Conservation (phyloP, 176 grass and related monocot species). For the Aegilops speltoides region DNA sequence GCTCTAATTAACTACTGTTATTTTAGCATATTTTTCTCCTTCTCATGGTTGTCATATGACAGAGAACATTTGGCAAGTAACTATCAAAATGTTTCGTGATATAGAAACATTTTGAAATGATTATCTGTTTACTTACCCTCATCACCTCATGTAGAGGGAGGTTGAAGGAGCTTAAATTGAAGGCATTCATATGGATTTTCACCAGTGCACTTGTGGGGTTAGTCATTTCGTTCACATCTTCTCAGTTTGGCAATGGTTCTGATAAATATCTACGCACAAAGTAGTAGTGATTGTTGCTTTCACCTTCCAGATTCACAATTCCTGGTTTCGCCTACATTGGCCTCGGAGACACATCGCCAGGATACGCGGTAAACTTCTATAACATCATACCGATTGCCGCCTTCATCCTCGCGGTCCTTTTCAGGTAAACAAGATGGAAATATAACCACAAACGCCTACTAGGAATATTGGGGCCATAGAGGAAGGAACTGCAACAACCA, state of each 20-base stretch:
- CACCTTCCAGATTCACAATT: constrained; percentile 29
- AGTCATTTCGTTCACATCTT: background rate
- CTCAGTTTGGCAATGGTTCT: background rate
- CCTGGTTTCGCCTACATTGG: constrained; percentile 48
- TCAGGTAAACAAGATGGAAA: constrained; percentile 22
- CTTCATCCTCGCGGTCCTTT: constrained; percentile 42
- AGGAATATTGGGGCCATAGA: background rate
- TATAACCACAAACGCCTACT: background rate
- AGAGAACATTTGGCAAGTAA: background rate
- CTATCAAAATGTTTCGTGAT: background rate
- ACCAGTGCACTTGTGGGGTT: constrained; percentile 47
- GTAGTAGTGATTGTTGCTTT: background rate
- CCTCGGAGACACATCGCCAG: constrained; percentile 42
- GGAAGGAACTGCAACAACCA: too few relatives aligned
- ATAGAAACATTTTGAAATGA: background rate
- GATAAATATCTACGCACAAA: background rate
- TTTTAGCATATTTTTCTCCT: background rate
- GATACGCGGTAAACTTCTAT: constrained; percentile 46
- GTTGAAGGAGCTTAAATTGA: constrained; percentile 35
- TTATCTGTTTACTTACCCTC: background rate
- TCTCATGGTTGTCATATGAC: background rate
- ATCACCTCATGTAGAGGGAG: constrained; percentile 22
- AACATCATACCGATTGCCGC: constrained; percentile 42
- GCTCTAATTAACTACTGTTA: background rate
- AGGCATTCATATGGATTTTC: constrained; percentile 49